These are phyloP conservation scores for Lantana camara DNA, from an alignment of 257 asterid species.

Conservation along the genomic window DNA sequence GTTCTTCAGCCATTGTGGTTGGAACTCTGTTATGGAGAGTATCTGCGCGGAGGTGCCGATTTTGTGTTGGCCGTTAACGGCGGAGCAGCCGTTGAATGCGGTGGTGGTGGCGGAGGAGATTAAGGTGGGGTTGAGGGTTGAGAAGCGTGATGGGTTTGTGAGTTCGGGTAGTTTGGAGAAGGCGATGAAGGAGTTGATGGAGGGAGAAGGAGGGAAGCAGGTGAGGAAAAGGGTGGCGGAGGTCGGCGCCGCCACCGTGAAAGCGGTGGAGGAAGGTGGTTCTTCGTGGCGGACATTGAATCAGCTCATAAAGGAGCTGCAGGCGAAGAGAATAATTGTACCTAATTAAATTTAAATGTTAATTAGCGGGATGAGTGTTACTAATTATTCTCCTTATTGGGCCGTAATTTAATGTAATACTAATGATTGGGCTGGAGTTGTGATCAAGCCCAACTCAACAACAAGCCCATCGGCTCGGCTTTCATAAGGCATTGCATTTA, in stretches of 20 bases:
- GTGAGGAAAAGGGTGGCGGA: not conserved
- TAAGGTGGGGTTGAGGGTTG: not conserved
- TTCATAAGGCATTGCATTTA: too few relatives aligned
- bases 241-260: not conserved
- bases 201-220: not conserved
- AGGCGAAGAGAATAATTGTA: too few relatives aligned
- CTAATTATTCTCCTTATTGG: too few relatives aligned
- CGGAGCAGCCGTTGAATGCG: not conserved
- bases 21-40: not conserved
- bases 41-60: not conserved
- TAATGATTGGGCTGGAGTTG: too few relatives aligned
- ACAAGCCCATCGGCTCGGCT: too few relatives aligned
- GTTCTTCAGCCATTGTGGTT: not conserved
- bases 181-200: not conserved
- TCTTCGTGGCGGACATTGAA: not conserved
- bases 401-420: too few relatives aligned
- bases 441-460: too few relatives aligned
- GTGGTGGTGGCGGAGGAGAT: not conserved
- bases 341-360: too few relatives aligned
- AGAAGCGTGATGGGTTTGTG: not conserved
- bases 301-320: not conserved
- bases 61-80: not conserved
- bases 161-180: not conserved
- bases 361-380: too few relatives aligned
- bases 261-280: not conserved